Base-by-base conservation (phyloP, 2,329 filamentous ascomycete species). In the Fusarium nelsonii region DNA sequence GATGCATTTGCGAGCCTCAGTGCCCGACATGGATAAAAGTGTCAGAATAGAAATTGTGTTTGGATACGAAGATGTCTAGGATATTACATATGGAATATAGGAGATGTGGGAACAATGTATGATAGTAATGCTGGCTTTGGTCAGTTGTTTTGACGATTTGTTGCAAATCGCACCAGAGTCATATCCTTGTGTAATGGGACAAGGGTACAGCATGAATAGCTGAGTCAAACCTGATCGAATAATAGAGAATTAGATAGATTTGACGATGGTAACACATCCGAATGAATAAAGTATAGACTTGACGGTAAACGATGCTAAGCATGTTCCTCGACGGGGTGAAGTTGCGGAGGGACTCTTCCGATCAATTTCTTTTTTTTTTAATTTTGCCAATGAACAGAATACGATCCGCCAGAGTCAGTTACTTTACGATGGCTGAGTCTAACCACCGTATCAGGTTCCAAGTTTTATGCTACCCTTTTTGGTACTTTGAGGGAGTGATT, bases 1-100 rank as follows among this genome's bases (percentile, higher is more conserved):
- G 92, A 94, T 78, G 92, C 92, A 15, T 94, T 94, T 83, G 88
- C 91, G 4, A 92, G 90, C 51, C 81, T 94, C 68, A 93, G 91
- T 73, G 88, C 91, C 53, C 82, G 86, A 69, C 84, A 86, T 73
- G 80, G 77, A 74, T 84, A 72, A 80, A 75, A 58, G 77, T 68
- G 79, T 63, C 62, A 70, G 39, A 62, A 36, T 8, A 51, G 23
- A 57, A 48, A 28, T 41, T 49, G 54, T 23, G 48, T 60, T 63
- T 65, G 54, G 45, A 68, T 64, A 69, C 50, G 49, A 44, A 62
- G 52, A 60, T 65, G 49, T 50, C 45, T 59, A 66, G 69, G 70
- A 71, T 69, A 73, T 58, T 70, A 67, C 59, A 73, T 64, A 68
- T 51, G 44, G 39, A 65, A 65, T 28, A 50, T 55, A 68, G 63